Percentiles rank a stretch among this genome's conserved stretches.
These are phyloP conservation scores for Yamadazyma sp. DNA, from an alignment of 1,139 yeast genomes.

Conservation along the genomic window DNA sequence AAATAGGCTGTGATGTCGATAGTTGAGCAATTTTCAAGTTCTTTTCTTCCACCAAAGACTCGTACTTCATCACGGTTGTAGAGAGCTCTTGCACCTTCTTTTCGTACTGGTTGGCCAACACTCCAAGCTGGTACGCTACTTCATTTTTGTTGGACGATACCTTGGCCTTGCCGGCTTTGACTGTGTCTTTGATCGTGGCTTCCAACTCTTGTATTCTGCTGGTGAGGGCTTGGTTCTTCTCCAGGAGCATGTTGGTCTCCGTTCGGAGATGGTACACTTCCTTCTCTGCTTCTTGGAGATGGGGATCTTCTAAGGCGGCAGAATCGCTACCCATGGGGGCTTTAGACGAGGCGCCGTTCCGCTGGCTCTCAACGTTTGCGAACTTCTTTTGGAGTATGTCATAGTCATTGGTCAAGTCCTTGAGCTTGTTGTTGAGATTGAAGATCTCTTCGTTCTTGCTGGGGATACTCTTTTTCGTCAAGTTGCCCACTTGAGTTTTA, in stretches of 20 bases:
- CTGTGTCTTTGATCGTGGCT: slow-evolving; percentile 17
- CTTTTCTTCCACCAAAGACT: slow-evolving; percentile 38
- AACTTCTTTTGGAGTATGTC: slow-evolving; percentile 7
- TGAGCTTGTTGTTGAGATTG: slow-evolving; percentile 16
- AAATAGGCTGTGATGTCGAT: slow-evolving; percentile 43
- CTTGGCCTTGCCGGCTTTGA: slow-evolving; percentile 24
- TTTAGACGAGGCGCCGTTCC: no score
- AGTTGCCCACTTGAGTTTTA: slow-evolving; percentile 11
- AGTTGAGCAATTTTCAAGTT: slow-evolving; percentile 36
- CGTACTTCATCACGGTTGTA: slow-evolving; percentile 32
- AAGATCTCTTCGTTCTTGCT: slow-evolving; percentile 27
- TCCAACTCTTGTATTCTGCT: slow-evolving; percentile 19
- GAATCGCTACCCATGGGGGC: no score
- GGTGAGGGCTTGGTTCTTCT: slow-evolving; percentile 19
- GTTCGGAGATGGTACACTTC: slow-evolving; percentile 20
- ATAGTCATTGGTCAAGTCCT: slow-evolving; percentile 14
- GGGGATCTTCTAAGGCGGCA: neutral
- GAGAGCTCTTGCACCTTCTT: slow-evolving; percentile 34
- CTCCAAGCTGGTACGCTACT: slow-evolving; percentile 22
- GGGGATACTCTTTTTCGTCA: slow-evolving; percentile 18
- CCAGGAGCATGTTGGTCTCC: slow-evolving; percentile 20
- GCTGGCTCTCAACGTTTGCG: neutral
- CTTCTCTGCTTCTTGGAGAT: slow-evolving; percentile 20
- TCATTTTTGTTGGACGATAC: slow-evolving; percentile 27
- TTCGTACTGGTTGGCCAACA: slow-evolving; percentile 25